A percentile compares a stretch with the other conserved stretches of the same genome.
Evolutionary conservation across 352 stramenopile species (phyloP).

Genomic region (Pythium phragmitis): DNA sequence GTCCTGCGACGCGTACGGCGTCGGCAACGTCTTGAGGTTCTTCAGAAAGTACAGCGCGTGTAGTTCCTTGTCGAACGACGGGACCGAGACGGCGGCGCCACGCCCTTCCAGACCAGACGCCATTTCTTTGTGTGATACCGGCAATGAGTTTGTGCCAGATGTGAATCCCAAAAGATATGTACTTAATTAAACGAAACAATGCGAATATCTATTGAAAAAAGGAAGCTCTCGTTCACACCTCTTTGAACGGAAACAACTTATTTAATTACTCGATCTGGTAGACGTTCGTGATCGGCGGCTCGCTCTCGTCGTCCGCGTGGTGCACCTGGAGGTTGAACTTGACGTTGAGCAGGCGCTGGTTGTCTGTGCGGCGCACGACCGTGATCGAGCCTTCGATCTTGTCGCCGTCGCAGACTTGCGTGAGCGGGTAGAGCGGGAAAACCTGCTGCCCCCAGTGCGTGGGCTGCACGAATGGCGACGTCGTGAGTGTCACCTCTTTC

Average conservation of each 20-base stretch:
- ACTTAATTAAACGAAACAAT: conserved; percentile 17
- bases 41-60: conserved; percentile 83
- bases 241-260: conserved; percentile 8
- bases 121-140: not conserved
- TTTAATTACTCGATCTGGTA: conserved; percentile 86
- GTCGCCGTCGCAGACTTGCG: conserved; percentile 84
- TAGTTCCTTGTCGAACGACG: conserved; percentile 64
- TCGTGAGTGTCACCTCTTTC: conserved; percentile 88
- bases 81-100: not conserved
- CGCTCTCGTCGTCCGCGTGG: conserved; percentile 60
- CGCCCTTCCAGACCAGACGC: not conserved
- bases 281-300: conserved; percentile 48
- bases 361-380: conserved; percentile 79
- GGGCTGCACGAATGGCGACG: conserved; percentile 87
- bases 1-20: conserved; percentile 78
- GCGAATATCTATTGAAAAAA: conserved; percentile 29
- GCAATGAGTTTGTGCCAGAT: not conserved
- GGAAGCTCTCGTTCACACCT: not conserved
- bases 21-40: conserved; percentile 65
- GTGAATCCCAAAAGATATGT: not conserved
- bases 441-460: conserved; percentile 89
- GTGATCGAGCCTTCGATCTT: conserved; percentile 63
- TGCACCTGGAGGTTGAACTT: conserved; percentile 81
- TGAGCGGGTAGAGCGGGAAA: conserved; percentile 79
- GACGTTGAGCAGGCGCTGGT: conserved; percentile 89